Evolutionary conservation across 2,329 filamentous ascomycete species (phyloP).

Genomic region (Dendryphion nanum): DNA sequence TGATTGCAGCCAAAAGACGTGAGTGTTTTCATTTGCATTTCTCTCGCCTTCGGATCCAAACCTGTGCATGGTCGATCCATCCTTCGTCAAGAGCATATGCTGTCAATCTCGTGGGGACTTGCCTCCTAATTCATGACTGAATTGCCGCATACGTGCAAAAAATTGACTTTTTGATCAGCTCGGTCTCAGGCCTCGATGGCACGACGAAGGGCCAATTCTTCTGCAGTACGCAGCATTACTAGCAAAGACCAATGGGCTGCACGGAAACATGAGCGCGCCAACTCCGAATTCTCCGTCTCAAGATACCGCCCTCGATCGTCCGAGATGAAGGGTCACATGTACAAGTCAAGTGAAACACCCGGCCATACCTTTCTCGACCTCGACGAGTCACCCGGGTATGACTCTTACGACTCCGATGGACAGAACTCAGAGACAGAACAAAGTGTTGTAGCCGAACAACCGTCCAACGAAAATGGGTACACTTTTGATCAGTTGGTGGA

Average conservation of each 20-base stretch:
- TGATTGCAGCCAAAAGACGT: constrained; percentile 70
- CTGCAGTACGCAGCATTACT: constrained; percentile 41
- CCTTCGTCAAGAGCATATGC: background rate
- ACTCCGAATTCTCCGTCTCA: constrained; percentile 44
- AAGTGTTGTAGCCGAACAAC: constrained; percentile 33
- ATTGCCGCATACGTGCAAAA: too few relatives aligned
- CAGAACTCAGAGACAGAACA: constrained; percentile 62
- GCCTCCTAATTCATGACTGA: constrained; percentile 4
- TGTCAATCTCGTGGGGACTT: background rate
- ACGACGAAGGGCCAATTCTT: constrained; percentile 46
- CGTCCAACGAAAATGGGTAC: constrained; percentile 60
- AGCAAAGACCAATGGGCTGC: constrained; percentile 36
- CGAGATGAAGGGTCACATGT: constrained; percentile 33
- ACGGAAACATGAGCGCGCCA: constrained; percentile 47
- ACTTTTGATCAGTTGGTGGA: constrained; percentile 65
- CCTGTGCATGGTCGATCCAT: background rate
- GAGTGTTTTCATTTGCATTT: too few relatives aligned
- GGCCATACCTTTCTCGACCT: constrained; percentile 61
- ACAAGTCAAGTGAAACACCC: constrained; percentile 44
- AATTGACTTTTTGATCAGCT: constrained; percentile 20
- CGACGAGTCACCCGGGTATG: constrained; percentile 69
- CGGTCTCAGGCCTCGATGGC: constrained; percentile 36
- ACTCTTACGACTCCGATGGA: constrained; percentile 64
- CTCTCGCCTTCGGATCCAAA: too few relatives aligned
- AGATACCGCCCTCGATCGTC: constrained; percentile 28